These are phyloP conservation scores for Nemania serpens DNA, from an alignment of 2,329 filamentous ascomycete species.

Conservation along the genomic window DNA sequence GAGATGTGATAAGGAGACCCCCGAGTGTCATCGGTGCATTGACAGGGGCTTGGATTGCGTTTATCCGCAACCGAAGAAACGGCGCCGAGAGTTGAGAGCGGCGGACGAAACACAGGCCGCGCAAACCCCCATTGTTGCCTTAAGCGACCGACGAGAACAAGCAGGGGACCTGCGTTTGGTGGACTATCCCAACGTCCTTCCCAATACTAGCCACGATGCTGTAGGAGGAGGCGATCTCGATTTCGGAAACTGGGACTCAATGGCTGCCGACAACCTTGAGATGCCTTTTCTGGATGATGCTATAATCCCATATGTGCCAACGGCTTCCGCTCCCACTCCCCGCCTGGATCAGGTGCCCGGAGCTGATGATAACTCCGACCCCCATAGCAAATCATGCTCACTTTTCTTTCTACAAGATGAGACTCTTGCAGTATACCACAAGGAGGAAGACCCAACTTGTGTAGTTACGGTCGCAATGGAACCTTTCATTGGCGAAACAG, in stretches of 20 bases:
- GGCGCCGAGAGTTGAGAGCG: neutral
- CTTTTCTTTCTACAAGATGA: slow-evolving; percentile 18
- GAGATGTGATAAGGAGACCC: slow-evolving; percentile 19
- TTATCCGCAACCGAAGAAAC: slow-evolving; percentile 18
- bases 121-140: neutral
- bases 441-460: slow-evolving; percentile 3
- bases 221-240: neutral
- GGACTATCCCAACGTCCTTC: neutral
- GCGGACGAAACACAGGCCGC: neutral
- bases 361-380: neutral
- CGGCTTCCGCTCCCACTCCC: neutral
- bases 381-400: neutral
- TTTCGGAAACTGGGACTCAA: slow-evolving; percentile 7
- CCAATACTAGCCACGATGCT: neutral
- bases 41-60: slow-evolving; percentile 20
- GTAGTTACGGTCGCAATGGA: slow-evolving; percentile 11
- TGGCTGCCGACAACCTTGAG: neutral
- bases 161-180: neutral
- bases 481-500: slow-evolving; percentile 16
- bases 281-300: slow-evolving; percentile 1
- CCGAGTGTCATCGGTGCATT: slow-evolving; percentile 19
- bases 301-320: neutral
- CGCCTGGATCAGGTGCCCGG: neutral
- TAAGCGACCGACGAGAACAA: neutral
- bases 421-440: slow-evolving; percentile 12